These are phyloP conservation scores for Naumovozyma castellii DNA, from an alignment of 805 yeast species.

Conservation along the genomic window DNA sequence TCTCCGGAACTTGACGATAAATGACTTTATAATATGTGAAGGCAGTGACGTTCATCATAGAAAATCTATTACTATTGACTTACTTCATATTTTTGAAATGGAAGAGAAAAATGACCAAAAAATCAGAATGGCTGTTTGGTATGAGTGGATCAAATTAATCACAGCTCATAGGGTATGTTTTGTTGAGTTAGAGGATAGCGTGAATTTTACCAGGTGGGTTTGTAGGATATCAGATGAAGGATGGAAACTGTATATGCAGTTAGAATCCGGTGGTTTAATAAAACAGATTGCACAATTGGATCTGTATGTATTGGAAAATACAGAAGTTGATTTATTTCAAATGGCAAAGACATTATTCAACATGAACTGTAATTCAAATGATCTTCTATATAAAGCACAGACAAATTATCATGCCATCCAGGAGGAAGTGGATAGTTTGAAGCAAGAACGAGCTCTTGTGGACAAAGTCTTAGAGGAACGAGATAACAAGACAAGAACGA, in stretches of 20 bases:
- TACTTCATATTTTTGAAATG: background rate
- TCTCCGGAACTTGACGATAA: conserved; percentile 4
- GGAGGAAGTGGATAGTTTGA: conserved; percentile 1
- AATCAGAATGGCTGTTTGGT: conserved; percentile 13
- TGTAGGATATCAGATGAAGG: conserved; percentile 7
- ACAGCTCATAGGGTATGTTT: conserved; percentile 12
- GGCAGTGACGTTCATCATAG: conserved; percentile 9
- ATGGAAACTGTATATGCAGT: background rate
- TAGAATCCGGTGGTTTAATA: conserved; percentile 10
- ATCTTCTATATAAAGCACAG: background rate
- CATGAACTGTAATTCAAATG: conserved; percentile 10
- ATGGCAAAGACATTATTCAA: conserved; percentile 13
- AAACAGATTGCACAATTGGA: conserved; percentile 18
- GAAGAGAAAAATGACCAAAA: conserved; percentile 1
- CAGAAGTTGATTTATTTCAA: conserved; percentile 22
- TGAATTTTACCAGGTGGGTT: conserved; percentile 12
- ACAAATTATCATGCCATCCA: conserved; percentile 1
- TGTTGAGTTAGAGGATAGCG: conserved; percentile 3
- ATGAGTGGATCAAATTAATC: conserved; percentile 15
- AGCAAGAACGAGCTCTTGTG: conserved; percentile 7
- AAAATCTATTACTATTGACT: background rate
- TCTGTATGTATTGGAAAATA: conserved; percentile 6
- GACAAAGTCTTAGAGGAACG: conserved; percentile 14
- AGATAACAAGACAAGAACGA: conserved; percentile 15
- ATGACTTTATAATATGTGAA: conserved; percentile 17